phyloP scores from a whole-genome alignment of 805 yeast genomes.

The Schwanniomyces vanrijiae region DNA sequence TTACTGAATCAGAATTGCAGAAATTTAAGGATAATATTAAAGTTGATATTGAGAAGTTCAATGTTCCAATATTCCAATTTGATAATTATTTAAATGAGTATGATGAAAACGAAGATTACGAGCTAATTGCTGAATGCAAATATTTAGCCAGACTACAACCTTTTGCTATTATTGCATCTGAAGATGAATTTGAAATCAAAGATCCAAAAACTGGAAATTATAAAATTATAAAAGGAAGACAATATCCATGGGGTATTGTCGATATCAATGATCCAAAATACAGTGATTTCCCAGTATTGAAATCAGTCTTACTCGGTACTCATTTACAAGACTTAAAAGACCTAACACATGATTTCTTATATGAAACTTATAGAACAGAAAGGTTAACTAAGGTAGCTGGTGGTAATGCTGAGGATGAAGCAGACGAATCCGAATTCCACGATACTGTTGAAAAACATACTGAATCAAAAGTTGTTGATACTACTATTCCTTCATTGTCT shows the following conservation, averaged over 20 bases:
- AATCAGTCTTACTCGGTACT: constrained; percentile 76
- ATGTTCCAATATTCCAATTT: constrained; percentile 78
- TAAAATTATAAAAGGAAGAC: constrained; percentile 52
- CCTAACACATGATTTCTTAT: constrained; percentile 70
- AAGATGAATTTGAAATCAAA: constrained; percentile 48
- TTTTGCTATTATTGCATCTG: constrained; percentile 70
- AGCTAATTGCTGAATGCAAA: constrained; percentile 67
- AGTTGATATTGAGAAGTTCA: constrained; percentile 63
- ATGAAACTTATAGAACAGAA: constrained; percentile 80
- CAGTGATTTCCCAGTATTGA: constrained; percentile 57
- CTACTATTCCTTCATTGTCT: constrained; percentile 54
- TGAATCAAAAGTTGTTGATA: constrained; percentile 4
- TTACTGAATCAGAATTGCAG: constrained; percentile 64
- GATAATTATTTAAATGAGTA: constrained; percentile 46
- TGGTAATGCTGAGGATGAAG: constrained; percentile 17
- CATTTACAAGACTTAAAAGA: constrained; percentile 82
- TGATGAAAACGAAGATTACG: constrained; percentile 77
- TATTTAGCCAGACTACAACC: constrained; percentile 67
- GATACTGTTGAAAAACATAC: constrained; percentile 23
- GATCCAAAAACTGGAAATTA: constrained; percentile 45
- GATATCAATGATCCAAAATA: constrained; percentile 53
- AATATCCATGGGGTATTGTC: constrained; percentile 75
- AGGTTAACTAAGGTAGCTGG: constrained; percentile 63
- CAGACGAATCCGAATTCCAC: constrained; percentile 25
- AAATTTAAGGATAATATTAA: constrained; percentile 60